Evolutionary conservation across 225 moss, liverwort and hornwort species (phyloP), one percentile per base, ranked within the genome.

Genomic region (Sphagnum contortum): DNA sequence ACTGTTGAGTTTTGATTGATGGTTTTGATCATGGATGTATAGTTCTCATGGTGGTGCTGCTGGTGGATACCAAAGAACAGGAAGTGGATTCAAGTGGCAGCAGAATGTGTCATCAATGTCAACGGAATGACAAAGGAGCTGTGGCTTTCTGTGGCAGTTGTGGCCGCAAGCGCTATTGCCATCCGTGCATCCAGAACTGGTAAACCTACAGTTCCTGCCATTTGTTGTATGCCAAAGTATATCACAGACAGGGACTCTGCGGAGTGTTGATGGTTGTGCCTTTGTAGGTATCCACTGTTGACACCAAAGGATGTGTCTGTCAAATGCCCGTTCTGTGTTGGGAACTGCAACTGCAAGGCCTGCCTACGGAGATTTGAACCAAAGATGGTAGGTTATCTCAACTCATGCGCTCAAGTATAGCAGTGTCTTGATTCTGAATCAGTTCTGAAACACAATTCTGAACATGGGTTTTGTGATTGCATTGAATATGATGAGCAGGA

Each of bases 101-200:
- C 58, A 79, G 89, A 59, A 94, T 91, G 94, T 94, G 94, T 67
- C 94, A 94, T 64, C 94, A 94, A 60, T 91, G 94, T 62, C 91
- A 91, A 51, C 66, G 91, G 60, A 89, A 81, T 70, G 94, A 94
- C 56, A 94, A 94, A 60, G 77, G 78, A 0, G 76, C 77, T 44
- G 84, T 91, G 48, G 69, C 89, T 50, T 83, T 74, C 69, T 94
- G 94, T 72, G 63, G 57, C 55, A 88, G 77, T 13, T 94, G 94
- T 71, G 72, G 65, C 12, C 70, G 80, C 60, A 89, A 89, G 76
- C 80, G 91, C 62, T 94, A 84, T 65, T 94, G 94, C 67, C 57
- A 77, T 46, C 70, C 77, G n/a, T 94, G 94, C 66, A 84, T 94
- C 2, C 78, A 66, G 12, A 70, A 80, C 72, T 94, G 94, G 94